Conservation (phyloP, 768 basidiomycete species). For the Lactifluus pinguis region DNA sequence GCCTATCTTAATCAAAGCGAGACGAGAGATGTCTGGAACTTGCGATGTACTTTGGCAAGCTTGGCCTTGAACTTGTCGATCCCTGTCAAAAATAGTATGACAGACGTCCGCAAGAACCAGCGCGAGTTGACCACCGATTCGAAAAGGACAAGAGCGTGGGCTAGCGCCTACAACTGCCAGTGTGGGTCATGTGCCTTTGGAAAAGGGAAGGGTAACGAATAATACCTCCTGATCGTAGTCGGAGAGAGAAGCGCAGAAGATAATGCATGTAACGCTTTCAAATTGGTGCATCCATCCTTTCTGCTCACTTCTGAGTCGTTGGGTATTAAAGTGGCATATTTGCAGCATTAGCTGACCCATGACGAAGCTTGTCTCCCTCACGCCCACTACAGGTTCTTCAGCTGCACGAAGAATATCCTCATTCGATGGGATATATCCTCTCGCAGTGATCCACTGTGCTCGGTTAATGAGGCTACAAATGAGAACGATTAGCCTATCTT, state of each 20-base stretch:
- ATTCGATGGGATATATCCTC: conserved; percentile 73
- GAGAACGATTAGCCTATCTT: conserved; percentile 22
- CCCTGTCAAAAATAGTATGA: conserved; percentile 37
- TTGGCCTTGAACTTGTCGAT: conserved; percentile 44
- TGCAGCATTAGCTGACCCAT: conserved; percentile 27
- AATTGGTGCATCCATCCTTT: conserved; percentile 47
- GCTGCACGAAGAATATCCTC: conserved; percentile 78
- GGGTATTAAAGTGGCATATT: conserved; percentile 71
- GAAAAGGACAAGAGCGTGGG: conserved; percentile 41
- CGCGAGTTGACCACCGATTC: conserved; percentile 44
- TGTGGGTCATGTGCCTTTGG: neutral
- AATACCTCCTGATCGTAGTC: conserved; percentile 60
- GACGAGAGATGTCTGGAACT: neutral
- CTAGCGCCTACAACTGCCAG: conserved; percentile 34
- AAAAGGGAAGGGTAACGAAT: conserved; percentile 22
- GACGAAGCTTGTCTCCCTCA: conserved; percentile 75
- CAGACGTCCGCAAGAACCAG: conserved; percentile 34
- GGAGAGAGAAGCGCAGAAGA: conserved; percentile 62
- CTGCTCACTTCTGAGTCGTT: conserved; percentile 38
- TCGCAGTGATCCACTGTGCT: conserved; percentile 66
- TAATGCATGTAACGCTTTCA: conserved; percentile 56
- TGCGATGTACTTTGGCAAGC: conserved; percentile 29
- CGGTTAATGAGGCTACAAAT: conserved; percentile 69
- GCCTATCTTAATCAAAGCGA: neutral
- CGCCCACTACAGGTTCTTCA: conserved; percentile 68